Evolutionary conservation across 257 asterid species (phyloP).

Genomic region (Eucommia ulmoides): DNA sequence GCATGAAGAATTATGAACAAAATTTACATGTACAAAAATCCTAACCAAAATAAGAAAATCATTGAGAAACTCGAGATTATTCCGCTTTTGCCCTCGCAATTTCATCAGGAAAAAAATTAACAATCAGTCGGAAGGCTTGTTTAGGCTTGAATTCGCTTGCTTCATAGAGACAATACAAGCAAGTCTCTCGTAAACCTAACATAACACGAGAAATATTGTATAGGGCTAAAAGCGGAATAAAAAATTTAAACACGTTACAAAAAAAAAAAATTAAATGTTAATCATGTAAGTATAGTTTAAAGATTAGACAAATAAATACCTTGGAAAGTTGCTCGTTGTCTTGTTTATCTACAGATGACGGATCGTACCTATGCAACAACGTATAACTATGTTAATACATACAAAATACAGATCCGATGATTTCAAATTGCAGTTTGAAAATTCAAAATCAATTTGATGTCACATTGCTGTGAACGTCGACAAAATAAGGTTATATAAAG

Average conservation of each 20-base stretch:
- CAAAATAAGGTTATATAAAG: not conserved
- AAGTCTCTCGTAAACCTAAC: constrained; percentile 65
- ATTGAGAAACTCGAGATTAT: no score
- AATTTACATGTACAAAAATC: no score
- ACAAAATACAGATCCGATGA: no score
- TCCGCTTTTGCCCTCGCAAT: no score
- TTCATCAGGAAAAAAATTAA: no score
- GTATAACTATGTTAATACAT: no score
- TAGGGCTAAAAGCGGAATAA: not conserved
- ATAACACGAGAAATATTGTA: not conserved
- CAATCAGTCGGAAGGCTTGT: constrained; percentile 16
- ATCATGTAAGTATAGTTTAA: not conserved
- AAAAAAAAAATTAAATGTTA: not conserved
- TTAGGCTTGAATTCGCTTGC: constrained; percentile 55
- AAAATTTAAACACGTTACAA: not conserved
- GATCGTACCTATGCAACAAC: constrained; percentile 96
- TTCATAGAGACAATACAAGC: constrained; percentile 71
- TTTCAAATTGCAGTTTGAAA: no score
- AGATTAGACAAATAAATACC: constrained; percentile 37
- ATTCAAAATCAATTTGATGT: no score
- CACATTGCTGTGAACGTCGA: no score
- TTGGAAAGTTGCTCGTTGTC: constrained; percentile 34
- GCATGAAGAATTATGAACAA: no score
- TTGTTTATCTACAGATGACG: constrained; percentile 20
- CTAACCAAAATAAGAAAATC: no score